Base-by-base conservation (phyloP, 768 basidiomycete genomes). In the Tephrocybe sp. region DNA sequence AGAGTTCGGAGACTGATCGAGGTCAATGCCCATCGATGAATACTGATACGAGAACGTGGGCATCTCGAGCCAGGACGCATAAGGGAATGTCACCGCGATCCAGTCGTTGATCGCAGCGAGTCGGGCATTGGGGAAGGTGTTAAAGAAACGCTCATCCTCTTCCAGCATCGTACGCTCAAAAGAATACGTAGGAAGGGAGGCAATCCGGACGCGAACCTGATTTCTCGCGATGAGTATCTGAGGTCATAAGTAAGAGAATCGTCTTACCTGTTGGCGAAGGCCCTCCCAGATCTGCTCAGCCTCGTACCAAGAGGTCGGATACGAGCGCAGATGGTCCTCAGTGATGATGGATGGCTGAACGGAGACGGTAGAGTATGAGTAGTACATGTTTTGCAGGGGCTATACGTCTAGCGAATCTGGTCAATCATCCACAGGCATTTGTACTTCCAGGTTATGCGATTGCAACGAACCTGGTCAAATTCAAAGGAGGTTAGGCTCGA, bases 121-220 rank as follows among this genome's bases (percentile, higher is more conserved):
- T 26, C 49, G 41, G 10, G 61, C 61, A 17, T 46, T 39, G 2
- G 55, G 61, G 19, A 62, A 62, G 14, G 54, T 53, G 31, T 52
- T 53, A 45, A 60, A 62, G 46, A 58, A 60, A 1, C 41, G 32
- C 5, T 56, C 55, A 19, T 62, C 61, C 30, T 56, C 49, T 40
- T 60, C 53, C 19, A 62, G 47, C 53, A 54, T 48, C 5, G 52
- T 54, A 14, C 55, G 53, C 23, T 55, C 53, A 39, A 60, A 62
- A 13, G 50, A 55, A 0, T 50, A 59, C 1, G 38, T 31, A 1
- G 51, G 45, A 1, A 52, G 51, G 17, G 36, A 22, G 8, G 39
- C 39, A 22, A 54, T 34, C 30, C 35, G 31, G 5, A 40, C 44
- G 17, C 42, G 46, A 39, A 52, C 36, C 51, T 51, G 32, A 10